Evolutionary conservation across 139 green algal species (phyloP), one percentile per base, ranked within the genome.

Genomic region (Edaphochlamys debaryana): DNA sequence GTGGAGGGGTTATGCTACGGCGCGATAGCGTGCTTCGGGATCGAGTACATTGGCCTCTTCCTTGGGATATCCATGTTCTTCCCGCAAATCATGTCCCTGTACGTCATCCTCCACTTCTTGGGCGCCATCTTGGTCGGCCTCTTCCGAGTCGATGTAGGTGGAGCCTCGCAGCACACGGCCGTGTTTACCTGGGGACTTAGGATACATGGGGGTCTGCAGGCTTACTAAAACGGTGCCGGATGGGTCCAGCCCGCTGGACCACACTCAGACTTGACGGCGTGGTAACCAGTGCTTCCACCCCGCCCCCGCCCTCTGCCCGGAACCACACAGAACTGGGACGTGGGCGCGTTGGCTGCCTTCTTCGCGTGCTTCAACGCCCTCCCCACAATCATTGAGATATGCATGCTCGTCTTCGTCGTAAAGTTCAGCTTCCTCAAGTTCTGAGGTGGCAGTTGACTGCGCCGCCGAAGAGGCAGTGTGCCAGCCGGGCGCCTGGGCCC

Each of bases 1-100:
- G 34, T 93, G 3, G 38, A 58, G 6, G 85, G 85, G 3, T 37
- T 89, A 29, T 73, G 82, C 15, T 91, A 91, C 60, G 85, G 63
- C 17, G 64, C 89, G 0, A 41, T 91, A 11, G 89, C 82, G 13
- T 93, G 89, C 79, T 93, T 93, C 69, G 82, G 41, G 0, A 50
- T 93, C 30, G 89, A 93, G 58, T 93, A 88, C 60, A 79, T 91
- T 11, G 78, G 68, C 3, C 80, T 93, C 15, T 91, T 93, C 79
- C 40, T 89, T 32, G 89, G 89, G 3, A 87, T 91, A 32, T 89
- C 87, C 27, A 89, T 93, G 29, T 93, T 93, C 82, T 84, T 90
- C 38, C 79, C 75, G 1, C 27, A 11, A 2, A 41, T 87, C 37
- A 88, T 58, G 42, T 52, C 79, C 3, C 30, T 90, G 11, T 89